Conservation (phyloP, 129 eudicot genomes). For the Centaurea solstitialis region DNA sequence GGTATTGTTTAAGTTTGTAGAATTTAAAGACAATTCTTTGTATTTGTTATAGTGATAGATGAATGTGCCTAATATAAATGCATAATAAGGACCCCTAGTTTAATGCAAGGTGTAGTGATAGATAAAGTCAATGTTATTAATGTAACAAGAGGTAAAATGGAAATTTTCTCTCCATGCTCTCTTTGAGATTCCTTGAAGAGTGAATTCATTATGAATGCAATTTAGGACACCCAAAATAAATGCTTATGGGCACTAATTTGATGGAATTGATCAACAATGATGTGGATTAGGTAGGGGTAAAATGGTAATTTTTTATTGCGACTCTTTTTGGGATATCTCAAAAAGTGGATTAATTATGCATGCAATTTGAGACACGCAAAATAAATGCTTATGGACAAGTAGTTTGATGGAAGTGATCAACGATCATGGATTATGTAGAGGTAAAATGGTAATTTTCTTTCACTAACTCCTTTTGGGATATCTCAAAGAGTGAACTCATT, state of each 20-base stretch:
- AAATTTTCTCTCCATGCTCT: too few species aligned
- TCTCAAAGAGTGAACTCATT: background rate
- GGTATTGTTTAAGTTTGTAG: slow-evolving; percentile 34
- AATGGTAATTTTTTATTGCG: background rate
- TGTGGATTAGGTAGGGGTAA: background rate
- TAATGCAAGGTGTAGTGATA: background rate
- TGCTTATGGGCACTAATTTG: slow-evolving; percentile 11
- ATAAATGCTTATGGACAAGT: background rate
- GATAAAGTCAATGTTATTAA: background rate
- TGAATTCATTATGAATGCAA: background rate
- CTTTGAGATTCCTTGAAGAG: background rate
- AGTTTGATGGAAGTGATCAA: slow-evolving; percentile 13
- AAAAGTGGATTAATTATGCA: too few species aligned
- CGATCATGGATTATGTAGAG: background rate
- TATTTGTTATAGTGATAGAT: slow-evolving; percentile 4
- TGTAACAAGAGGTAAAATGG: too few species aligned
- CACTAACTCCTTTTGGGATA: background rate
- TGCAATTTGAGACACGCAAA: background rate
- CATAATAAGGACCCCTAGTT: background rate
- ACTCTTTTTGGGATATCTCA: background rate
- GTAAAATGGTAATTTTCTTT: background rate
- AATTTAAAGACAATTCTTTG: background rate
- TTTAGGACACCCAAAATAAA: background rate
- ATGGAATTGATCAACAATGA: slow-evolving; percentile 8
- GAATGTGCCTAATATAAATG: slow-evolving; percentile 10